phyloP scores from a whole-genome alignment of 306 rosid genomes.

The Begonia loranthoides region DNA sequence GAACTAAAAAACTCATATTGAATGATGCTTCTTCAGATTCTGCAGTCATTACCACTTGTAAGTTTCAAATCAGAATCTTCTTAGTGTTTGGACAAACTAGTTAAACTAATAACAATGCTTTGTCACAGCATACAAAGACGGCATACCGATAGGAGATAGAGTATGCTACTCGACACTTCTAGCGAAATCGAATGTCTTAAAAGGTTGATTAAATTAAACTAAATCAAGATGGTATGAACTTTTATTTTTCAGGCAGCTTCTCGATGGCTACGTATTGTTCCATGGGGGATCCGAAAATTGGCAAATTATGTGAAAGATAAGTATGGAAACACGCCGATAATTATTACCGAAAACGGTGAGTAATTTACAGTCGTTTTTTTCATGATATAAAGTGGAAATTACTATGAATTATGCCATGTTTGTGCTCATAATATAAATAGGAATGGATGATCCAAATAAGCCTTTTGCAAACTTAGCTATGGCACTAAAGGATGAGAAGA shows the following conservation, averaged over 20 bases:
- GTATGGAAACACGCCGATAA: constrained; percentile 54
- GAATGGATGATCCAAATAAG: constrained; percentile 74
- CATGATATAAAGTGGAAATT: constrained; percentile 1
- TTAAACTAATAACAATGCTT: constrained; percentile 15
- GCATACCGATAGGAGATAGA: constrained; percentile 71
- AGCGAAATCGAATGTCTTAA: neutral
- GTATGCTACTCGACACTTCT: constrained; percentile 23
- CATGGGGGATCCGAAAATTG: constrained; percentile 84
- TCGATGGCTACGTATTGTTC: constrained; percentile 71
- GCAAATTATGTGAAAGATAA: constrained; percentile 45
- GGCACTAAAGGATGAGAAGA: constrained; percentile 60
- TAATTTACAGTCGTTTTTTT: neutral
- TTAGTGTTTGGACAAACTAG: neutral
- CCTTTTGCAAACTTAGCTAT: constrained; percentile 30
- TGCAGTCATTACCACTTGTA: constrained; percentile 69
- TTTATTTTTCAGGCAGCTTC: constrained; percentile 61
- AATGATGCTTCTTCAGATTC: constrained; percentile 69
- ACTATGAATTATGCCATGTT: neutral
- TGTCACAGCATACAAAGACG: constrained; percentile 42
- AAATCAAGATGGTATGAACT: no score
- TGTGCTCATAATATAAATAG: constrained; percentile 20
- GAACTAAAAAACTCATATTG: constrained; percentile 41
- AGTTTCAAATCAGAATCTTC: constrained; percentile 15
- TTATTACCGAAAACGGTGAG: constrained; percentile 83
- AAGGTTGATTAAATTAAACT: no score